phyloP scores from a whole-genome alignment of 768 basidiomycete species.

The Collybia mongolica region DNA sequence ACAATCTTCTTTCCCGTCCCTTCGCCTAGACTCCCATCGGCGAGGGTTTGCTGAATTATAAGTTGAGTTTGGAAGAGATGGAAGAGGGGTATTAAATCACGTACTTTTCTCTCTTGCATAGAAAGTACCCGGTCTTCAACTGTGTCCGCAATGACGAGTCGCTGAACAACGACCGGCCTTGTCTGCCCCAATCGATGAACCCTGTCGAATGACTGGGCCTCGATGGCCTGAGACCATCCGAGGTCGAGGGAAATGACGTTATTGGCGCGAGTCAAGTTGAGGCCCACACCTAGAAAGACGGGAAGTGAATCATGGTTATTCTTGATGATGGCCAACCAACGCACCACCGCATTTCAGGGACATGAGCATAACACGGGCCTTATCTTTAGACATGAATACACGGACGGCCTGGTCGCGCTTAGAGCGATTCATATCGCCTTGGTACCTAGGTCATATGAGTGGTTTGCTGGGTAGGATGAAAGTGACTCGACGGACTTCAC shows the following conservation, averaged over 20 bases:
- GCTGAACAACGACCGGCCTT: constrained; percentile 48
- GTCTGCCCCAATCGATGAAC: constrained; percentile 59
- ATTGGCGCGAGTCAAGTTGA: constrained; percentile 64
- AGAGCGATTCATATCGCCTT: constrained; percentile 55
- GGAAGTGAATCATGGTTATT: background rate
- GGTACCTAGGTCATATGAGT: constrained; percentile 37
- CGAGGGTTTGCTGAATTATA: constrained; percentile 42
- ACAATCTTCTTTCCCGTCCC: constrained; percentile 58
- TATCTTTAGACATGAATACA: constrained; percentile 60
- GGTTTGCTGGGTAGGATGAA: background rate
- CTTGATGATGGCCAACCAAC: background rate
- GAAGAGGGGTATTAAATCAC: constrained; percentile 5
- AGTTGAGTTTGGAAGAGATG: background rate
- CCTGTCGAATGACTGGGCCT: constrained; percentile 56
- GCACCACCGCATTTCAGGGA: constrained; percentile 62
- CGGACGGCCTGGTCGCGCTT: constrained; percentile 56
- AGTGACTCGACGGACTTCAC: constrained; percentile 42
- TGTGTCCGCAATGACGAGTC: constrained; percentile 57
- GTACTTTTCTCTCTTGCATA: constrained; percentile 60
- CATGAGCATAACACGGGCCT: constrained; percentile 60
- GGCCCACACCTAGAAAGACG: constrained; percentile 41
- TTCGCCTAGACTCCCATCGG: constrained; percentile 63
- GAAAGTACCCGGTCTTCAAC: constrained; percentile 71
- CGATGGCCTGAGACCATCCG: constrained; percentile 64
- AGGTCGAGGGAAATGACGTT: constrained; percentile 64